A percentile compares a stretch with the other conserved stretches of the same genome.
Conservation (phyloP, 2,329 filamentous ascomycete genomes). For the Lasiodiplodia theobromae region DNA sequence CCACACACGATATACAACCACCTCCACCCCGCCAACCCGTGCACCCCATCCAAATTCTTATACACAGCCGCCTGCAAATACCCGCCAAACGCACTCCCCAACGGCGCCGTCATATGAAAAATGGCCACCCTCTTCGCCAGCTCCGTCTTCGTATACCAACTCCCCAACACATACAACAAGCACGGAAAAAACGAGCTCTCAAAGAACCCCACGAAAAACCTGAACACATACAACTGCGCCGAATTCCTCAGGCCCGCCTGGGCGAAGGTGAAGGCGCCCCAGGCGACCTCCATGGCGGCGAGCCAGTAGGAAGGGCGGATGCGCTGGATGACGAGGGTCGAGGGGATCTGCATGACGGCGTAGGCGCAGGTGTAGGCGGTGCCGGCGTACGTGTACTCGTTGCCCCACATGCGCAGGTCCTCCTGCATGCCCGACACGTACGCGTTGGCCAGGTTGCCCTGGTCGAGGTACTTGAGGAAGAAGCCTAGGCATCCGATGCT, state of each 20-base stretch:
- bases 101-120: constrained; percentile 42
- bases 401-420: constrained; percentile 27
- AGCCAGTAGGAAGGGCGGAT: constrained; percentile 12
- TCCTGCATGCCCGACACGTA: constrained; percentile 26
- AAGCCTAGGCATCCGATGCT: constrained; percentile 31
- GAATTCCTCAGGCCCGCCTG: not conserved
- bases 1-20: constrained; percentile 43
- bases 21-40: constrained; percentile 39
- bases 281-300: not conserved
- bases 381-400: constrained; percentile 19
- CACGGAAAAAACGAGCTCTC: constrained; percentile 45
- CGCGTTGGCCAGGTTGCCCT: constrained; percentile 17
- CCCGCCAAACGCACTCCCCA: constrained; percentile 45
- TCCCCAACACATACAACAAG: constrained; percentile 49
- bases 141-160: constrained; percentile 53
- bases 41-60: constrained; percentile 39
- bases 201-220: constrained; percentile 47
- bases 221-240: constrained; percentile 36
- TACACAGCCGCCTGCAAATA: constrained; percentile 45
- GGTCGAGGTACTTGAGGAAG: constrained; percentile 24
- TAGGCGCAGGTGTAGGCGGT: constrained; percentile 34
- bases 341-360: constrained; percentile 31
- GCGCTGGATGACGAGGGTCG: constrained; percentile 2
- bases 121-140: constrained; percentile 42
- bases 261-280: constrained; percentile 10